Base-by-base conservation (phyloP, 208 protist species). In the Leishmania gerbilli region DNA sequence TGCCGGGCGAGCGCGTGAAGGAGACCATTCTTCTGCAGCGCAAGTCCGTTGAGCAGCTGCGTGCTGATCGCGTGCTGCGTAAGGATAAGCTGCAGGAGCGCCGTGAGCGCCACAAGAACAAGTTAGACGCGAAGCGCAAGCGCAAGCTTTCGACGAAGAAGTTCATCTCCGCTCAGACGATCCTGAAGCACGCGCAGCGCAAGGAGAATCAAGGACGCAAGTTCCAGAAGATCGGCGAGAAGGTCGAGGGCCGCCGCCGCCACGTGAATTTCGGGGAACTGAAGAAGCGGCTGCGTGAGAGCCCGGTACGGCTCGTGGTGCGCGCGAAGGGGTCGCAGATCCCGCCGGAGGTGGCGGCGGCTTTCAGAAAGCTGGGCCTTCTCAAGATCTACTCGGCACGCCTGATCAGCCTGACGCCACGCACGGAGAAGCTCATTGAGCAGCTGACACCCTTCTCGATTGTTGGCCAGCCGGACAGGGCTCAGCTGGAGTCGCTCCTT, bases 11-110 rank as follows among this genome's bases (percentile, higher is more conserved):
- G 42, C 94, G 94, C n/a, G 94, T 97, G 85, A 97, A 96, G 90
- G 94, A 97, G 86, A 97, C 94, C 17, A 96, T 97, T 80, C 90
- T 97, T 21, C 87, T 96, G 55, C 94, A 97, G 86, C 94, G 94
- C 68, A 96, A 96, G 82, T 97, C 94, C 34, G 94, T 97, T 5
- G 94, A 97, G 87, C 94, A 96, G 85, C 89, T 97, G 34, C 86
- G 91, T 17, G 94, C 92, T 1, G 94, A 97, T 72, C 92, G 92
- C 24, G 88, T 97, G 53, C 87, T 96, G n/a, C 88, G 94, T 37
- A 89, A 87, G 27, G 92, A 95, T 72, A 95, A 96, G 72, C 88
- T 96, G 75, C 81, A 97, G 87, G 91, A 96, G 84, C 87, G 85
- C 6, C 92, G 94, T 24, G 83, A 91, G 9, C 90, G 92, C 27